phyloP scores from a whole-genome alignment of 208 protist genomes.

The Crithidia bombi region DNA sequence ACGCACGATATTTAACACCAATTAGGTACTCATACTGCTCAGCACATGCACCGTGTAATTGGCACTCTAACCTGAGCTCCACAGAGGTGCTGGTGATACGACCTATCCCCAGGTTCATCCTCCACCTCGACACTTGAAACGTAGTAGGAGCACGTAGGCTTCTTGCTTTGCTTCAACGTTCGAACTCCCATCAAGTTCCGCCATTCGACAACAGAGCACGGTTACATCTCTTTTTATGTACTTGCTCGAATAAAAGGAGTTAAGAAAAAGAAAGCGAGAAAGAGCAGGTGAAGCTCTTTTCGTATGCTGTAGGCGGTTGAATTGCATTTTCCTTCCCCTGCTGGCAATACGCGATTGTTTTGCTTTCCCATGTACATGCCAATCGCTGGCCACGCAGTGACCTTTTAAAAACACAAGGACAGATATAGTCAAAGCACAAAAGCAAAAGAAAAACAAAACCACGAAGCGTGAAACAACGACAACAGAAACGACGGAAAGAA shows the following conservation, averaged over 20 bases:
- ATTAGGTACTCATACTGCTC: no score
- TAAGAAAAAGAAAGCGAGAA: not conserved
- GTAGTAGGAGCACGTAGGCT: no score
- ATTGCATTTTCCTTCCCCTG: not conserved
- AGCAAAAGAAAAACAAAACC: not conserved
- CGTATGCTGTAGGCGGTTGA: not conserved
- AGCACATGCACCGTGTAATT: no score
- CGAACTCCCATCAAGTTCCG: not conserved
- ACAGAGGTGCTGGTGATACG: no score
- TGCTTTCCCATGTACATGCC: not conserved
- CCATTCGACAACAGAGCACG: slow-evolving; percentile 1
- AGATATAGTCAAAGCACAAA: not conserved
- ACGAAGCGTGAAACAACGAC: not conserved
- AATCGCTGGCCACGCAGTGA: not conserved
- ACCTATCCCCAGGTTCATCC: no score
- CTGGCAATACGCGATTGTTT: not conserved
- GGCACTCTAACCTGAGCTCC: no score
- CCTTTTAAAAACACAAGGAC: not conserved
- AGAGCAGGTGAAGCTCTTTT: slow-evolving; percentile 11
- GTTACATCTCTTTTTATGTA: not conserved
- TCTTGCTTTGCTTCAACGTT: not conserved
- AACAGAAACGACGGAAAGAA: not conserved
- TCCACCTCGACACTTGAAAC: no score
- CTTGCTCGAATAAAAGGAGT: slow-evolving; percentile 4
- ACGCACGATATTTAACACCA: no score